Evolutionary conservation across 495 filamentous ascomycete species (phyloP), one percentile per base, ranked within the genome.

Genomic region (Penicillium chermesinum): DNA sequence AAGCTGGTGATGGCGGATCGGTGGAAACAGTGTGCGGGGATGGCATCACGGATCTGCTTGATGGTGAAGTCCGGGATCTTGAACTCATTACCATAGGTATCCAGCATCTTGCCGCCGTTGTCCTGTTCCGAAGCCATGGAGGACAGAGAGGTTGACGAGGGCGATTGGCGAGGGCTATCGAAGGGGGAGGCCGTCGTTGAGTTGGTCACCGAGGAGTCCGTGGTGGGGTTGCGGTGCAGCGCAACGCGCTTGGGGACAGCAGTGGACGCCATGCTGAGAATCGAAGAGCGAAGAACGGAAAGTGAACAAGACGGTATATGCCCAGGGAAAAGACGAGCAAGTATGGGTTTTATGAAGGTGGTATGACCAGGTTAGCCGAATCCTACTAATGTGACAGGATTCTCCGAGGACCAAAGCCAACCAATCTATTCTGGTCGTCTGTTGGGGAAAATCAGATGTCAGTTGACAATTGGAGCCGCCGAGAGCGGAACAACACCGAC

Each of bases 91-190:
- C 83, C 83, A 50, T 82, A 78, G 37, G 79, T 81, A 54, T 86
- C 81, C 19, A 81, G 54, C 63, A 90, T 79, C 67, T 81, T 82
- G 66, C 72, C 53, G 34, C 39, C 8, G 10, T 25, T 30, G 20
- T 73, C 70, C 38, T 53, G 52, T 2, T 72, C 71, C 12, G 89
- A 93, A 38, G 80, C 82, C 70, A 96, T 75, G 36, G 91, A 96
- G 21, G 91, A 96, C 41, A 96, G 78, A 2, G 91, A 96, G 4
- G 93, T 94, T 16, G 86, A 86, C 7, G 91, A 96, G 15, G 88
- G 80, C 9, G 89, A 94, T 32, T 80, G 81, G 27, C 77, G 75
- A 43, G 89, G 89, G 44, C 82, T 85, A 56, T 84, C 79, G 35
- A 75, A 62, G 5, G 85, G 85, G 9, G 87, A 89, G 32, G 72